Evolutionary conservation across 768 basidiomycete genomes (phyloP).

Genomic region (Piloderma croceum): DNA sequence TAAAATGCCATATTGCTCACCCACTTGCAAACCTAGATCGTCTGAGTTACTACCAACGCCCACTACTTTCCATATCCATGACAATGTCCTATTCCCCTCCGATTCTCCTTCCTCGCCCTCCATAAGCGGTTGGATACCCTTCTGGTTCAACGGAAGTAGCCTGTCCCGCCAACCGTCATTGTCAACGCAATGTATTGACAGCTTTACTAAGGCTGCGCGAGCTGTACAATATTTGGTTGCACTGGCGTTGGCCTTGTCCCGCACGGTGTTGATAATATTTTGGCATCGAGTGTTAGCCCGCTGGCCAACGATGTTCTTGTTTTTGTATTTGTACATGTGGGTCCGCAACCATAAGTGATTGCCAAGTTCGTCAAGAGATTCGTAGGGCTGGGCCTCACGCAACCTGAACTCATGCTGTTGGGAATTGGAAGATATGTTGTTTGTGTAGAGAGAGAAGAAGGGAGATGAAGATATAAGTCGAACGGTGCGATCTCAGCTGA

Average conservation of each 20-base stretch:
- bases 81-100: slow-evolving; percentile 16
- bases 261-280: neutral
- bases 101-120: slow-evolving; percentile 11
- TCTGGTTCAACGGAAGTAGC: neutral
- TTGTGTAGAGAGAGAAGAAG: neutral
- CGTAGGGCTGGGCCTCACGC: slow-evolving; percentile 25
- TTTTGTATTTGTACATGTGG: slow-evolving; percentile 27
- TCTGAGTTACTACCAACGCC: slow-evolving; percentile 1
- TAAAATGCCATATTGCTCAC: slow-evolving; percentile 3
- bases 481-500: neutral
- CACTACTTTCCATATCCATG: slow-evolving; percentile 21
- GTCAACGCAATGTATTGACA: neutral
- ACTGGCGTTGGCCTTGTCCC: neutral
- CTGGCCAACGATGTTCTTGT: slow-evolving; percentile 9
- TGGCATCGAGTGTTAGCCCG: neutral
- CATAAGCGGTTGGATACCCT: slow-evolving; percentile 2
- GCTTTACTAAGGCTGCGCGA: neutral
- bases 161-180: neutral
- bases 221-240: neutral
- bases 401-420: slow-evolving; percentile 22
- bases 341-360: slow-evolving; percentile 22
- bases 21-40: slow-evolving; percentile 5
- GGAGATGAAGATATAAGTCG: slow-evolving; percentile 2
- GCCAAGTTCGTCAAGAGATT: slow-evolving; percentile 23
- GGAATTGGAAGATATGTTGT: neutral